These are phyloP conservation scores for Xylaria grammica DNA, from an alignment of 495 filamentous ascomycete genomes.

Conservation along the genomic window DNA sequence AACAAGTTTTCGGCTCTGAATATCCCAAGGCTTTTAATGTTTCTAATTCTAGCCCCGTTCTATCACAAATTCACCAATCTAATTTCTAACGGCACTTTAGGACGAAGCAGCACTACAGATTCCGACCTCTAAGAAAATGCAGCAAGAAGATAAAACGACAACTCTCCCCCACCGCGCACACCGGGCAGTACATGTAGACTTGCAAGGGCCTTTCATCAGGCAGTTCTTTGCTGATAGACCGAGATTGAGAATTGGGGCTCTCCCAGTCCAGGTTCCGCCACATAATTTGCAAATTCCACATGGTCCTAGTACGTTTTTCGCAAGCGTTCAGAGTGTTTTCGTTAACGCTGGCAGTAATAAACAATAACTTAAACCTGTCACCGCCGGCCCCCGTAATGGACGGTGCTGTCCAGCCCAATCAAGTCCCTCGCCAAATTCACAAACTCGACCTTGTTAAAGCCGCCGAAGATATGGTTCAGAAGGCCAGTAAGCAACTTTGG, in stretches of 20 bases:
- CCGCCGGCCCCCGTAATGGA: neutral
- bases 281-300: neutral
- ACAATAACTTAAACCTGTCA: neutral
- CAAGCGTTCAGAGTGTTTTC: neutral
- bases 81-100: slow-evolving; percentile 1
- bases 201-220: neutral
- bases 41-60: neutral
- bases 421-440: neutral
- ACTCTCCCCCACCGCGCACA: neutral
- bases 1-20: too few relatives aligned
- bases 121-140: neutral
- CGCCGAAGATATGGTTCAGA: neutral
- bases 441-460: neutral
- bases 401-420: neutral
- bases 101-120: slow-evolving; percentile 13
- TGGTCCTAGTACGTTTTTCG: neutral
- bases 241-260: neutral
- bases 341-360: neutral
- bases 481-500: neutral
- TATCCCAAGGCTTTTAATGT: neutral
- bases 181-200: neutral
- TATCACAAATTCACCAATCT: neutral
- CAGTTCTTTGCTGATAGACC: neutral
- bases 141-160: neutral
- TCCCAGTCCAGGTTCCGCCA: neutral